Base-by-base conservation (phyloP, 2,329 filamentous ascomycete genomes). In the Aspergillus quadrilineatus region DNA sequence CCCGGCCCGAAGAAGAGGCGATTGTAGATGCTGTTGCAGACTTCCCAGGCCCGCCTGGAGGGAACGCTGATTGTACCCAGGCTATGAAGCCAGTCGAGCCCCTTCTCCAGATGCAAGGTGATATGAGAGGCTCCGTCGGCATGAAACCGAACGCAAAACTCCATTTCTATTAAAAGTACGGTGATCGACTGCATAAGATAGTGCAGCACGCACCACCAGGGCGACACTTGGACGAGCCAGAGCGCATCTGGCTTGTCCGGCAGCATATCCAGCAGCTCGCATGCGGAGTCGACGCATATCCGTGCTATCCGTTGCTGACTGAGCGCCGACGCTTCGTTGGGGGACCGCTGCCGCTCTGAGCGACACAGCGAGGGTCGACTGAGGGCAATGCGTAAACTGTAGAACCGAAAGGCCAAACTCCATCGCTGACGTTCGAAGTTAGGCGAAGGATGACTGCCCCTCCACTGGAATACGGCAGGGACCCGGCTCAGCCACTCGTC, bases 171-270 rank as follows among this genome's bases (percentile, higher is more conserved):
- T 50, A 76, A 65, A 22, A 76, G 64, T 4, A 77, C 67, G 3
- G 70, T 68, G 1, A 66, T 67, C 10, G 74, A 64, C 60, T 77
- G 76, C 58, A 77, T 73, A n/a, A 77, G 56, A 53, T 71, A 73
- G 53, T 77, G 74, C 29, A 77, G 59, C 10, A 75, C 62, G 58
- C 65, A 73, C 70, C 72, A 77, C 75, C 76, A 78, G 7, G 73
- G 73, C 1, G 68, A 65, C 4, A 71, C 60, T 14, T 62, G 61
- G 29, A 71, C 67, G 4, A 76, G 50, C 72, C 67, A 5, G 70
- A 67, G 30, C 64, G 60, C 50, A 22, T 53, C 50, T 14, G 50
- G 43, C 12, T 41, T 53, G 15, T 73, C 68, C 3, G 75, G 74
- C 7, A 77, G 65, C 6, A 76, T 56, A 12, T 64, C 61, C 2